Percentiles rank a stretch among this genome's conserved stretches.
Evolutionary conservation across 257 asterid genomes (phyloP).

Genomic region (Nicotiana otophora): DNA sequence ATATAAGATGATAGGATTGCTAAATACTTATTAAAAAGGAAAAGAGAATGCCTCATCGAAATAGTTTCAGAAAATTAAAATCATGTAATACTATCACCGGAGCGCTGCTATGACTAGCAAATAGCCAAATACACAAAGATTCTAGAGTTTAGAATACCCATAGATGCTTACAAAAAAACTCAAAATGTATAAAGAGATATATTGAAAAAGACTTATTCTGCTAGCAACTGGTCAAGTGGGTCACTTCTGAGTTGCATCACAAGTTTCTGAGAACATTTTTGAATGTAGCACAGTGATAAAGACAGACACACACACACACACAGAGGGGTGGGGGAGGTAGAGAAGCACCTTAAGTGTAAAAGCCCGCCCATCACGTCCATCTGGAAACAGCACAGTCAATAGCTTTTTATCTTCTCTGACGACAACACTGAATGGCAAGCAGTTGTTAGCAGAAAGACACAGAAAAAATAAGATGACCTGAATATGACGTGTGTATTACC

Average conservation of each 20-base stretch:
- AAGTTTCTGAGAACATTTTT: background rate
- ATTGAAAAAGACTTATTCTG: background rate
- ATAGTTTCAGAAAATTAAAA: background rate
- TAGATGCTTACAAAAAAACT: background rate
- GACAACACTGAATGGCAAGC: constrained; percentile 64
- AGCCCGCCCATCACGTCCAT: constrained; percentile 95
- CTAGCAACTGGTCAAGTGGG: background rate
- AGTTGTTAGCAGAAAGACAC: background rate
- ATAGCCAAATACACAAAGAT: background rate
- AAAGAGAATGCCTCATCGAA: background rate
- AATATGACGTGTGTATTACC: constrained; percentile 31
- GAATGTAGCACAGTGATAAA: background rate
- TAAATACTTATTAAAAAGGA: background rate
- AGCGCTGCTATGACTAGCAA: background rate
- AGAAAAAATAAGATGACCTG: background rate
- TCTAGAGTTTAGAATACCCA: background rate
- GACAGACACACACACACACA: too few species aligned
- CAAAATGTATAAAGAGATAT: background rate
- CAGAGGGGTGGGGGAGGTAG: background rate
- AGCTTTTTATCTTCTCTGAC: constrained; percentile 93
- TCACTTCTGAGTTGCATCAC: background rate
- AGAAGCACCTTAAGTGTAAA: constrained; percentile 79
- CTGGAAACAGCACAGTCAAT: constrained; percentile 82
- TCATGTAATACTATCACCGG: background rate
- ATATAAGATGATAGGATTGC: background rate